Evolutionary conservation across 2,329 filamentous ascomycete genomes (phyloP).

Genomic region (Curvularia verruculosa): DNA sequence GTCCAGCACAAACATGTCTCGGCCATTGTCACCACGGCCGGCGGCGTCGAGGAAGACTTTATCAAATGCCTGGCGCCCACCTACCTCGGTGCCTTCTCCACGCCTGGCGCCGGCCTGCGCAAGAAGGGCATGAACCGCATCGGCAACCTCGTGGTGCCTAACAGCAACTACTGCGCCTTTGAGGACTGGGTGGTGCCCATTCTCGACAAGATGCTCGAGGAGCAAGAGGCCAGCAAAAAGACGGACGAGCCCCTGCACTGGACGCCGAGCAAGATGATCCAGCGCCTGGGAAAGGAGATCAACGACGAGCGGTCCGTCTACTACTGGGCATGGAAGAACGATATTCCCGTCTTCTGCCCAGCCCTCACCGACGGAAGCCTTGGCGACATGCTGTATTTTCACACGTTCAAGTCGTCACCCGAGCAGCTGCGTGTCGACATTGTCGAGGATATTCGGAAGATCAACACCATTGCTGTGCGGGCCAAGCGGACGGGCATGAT

Average conservation of each 20-base stretch:
- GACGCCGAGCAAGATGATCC: slow-evolving; percentile 93
- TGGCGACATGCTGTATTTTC: slow-evolving; percentile 98
- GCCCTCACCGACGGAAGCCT: slow-evolving; percentile 93
- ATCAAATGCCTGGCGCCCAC: slow-evolving; percentile 98
- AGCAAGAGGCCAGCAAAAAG: slow-evolving; percentile 81
- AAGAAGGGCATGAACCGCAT: slow-evolving; percentile 91
- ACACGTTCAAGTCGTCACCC: slow-evolving; percentile 90
- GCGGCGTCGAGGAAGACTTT: slow-evolving; percentile 94
- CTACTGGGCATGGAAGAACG: slow-evolving; percentile 97
- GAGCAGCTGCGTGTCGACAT: slow-evolving; percentile 84
- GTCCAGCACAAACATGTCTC: slow-evolving; percentile 92
- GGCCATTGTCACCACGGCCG: slow-evolving; percentile 91
- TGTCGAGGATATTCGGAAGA: slow-evolving; percentile 87
- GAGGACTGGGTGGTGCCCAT: slow-evolving; percentile 98
- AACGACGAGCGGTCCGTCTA: slow-evolving; percentile 90
- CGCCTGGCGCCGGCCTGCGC: slow-evolving; percentile 77
- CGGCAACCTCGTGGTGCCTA: slow-evolving; percentile 93
- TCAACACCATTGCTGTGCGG: slow-evolving; percentile 89
- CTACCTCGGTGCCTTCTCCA: slow-evolving; percentile 86
- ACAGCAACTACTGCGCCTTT: slow-evolving; percentile 96
- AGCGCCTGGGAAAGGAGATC: slow-evolving; percentile 89
- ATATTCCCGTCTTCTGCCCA: slow-evolving; percentile 96
- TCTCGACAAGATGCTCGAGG: slow-evolving; percentile 88
- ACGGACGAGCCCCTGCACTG: slow-evolving; percentile 75
- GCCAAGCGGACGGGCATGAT: slow-evolving; percentile 94